These are phyloP conservation scores for Allomyces javanicus DNA, from an alignment of 192 early-diverging fungal species.

Conservation along the genomic window DNA sequence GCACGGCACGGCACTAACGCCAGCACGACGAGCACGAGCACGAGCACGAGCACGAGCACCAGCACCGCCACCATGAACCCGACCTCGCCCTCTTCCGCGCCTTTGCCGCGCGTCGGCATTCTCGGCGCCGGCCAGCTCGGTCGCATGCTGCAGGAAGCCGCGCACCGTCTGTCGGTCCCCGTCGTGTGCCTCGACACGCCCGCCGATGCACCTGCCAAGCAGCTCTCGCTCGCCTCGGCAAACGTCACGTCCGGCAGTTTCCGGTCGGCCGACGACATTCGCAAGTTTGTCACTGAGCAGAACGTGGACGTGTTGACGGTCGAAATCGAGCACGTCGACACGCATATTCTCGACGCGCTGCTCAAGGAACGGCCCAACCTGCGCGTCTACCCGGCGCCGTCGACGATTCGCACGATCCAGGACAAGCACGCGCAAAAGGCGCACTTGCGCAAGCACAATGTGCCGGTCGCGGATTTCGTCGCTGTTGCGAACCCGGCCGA, in stretches of 20 bases:
- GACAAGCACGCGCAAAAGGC: conserved; percentile 89
- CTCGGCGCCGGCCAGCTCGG: conserved; percentile 91
- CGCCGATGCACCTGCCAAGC: conserved; percentile 60
- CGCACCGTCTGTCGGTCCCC: conserved; percentile 67
- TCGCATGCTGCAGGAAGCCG: conserved; percentile 92
- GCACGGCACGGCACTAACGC: too few species aligned
- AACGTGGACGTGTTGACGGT: conserved; percentile 69
- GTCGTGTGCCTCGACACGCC: conserved; percentile 69
- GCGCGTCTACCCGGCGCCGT: conserved; percentile 59
- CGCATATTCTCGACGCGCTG: conserved; percentile 28
- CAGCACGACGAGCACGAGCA: too few species aligned
- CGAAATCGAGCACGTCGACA: conserved; percentile 97
- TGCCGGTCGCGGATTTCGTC: conserved; percentile 43
- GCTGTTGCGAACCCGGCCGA: conserved; percentile 21
- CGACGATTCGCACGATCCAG: conserved; percentile 75
- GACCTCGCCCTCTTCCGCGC: conserved; percentile 1
- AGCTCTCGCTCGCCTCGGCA: conserved; percentile 33
- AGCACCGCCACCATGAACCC: background rate
- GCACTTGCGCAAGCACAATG: conserved; percentile 37
- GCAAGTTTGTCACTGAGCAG: conserved; percentile 34
- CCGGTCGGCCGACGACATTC: conserved; percentile 53
- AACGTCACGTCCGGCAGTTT: conserved; percentile 69
- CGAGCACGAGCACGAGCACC: too few species aligned
- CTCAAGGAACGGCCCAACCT: conserved; percentile 29
- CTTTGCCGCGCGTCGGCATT: conserved; percentile 21